Evolutionary conservation across 768 basidiomycete genomes (phyloP), one percentile per base, ranked within the genome.

Genomic region (Psilocybe sp.): DNA sequence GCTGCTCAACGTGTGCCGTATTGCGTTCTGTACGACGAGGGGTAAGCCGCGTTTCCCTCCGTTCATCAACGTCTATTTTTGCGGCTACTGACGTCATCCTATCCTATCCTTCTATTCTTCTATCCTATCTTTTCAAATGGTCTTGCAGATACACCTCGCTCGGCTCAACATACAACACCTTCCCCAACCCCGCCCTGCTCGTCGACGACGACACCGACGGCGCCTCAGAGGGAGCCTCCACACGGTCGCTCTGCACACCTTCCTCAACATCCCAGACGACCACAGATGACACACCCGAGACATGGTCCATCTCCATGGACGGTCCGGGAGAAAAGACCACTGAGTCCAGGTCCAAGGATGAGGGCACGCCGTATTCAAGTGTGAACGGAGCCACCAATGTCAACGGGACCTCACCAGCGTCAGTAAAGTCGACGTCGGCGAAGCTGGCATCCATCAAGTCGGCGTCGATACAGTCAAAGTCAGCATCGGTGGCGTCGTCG

Each of bases 121-220:
- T 20, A 8, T 8, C 15, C 31, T 16, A 15, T 13, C 41, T 36
- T 41, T 39, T 15, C n/a, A n/a, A n/a, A 53, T 40, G 41, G 42
- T 16, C 9, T 31, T 35, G 39, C 55, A 96, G 94, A 15, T 99
- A 96, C 68, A 99, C 97, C 2, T 98, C 96, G 4, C 81, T 99
- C 15, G 96, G 97, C 14, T 97, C 95, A 10, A 93, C 89, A 7
- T 91, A 82, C 69, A 97, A 98, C 69, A 98, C 97, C 0, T 87
- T 86, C 64, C 93, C 85, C 0, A 98, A 98, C 60, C 95, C 96
- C 2, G 85, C 90, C 1, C 80, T 98, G n/a, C 64, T 75, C 9
- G 63, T 79, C 32, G 28, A 52, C 47, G 32, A 45, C 51, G 39
- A 35, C 50, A 9, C 62, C 61, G 33, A 52, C 44, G 13, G 59